Conservation (phyloP, 2,329 filamentous ascomycete species). For the Venturia oleaginea region DNA sequence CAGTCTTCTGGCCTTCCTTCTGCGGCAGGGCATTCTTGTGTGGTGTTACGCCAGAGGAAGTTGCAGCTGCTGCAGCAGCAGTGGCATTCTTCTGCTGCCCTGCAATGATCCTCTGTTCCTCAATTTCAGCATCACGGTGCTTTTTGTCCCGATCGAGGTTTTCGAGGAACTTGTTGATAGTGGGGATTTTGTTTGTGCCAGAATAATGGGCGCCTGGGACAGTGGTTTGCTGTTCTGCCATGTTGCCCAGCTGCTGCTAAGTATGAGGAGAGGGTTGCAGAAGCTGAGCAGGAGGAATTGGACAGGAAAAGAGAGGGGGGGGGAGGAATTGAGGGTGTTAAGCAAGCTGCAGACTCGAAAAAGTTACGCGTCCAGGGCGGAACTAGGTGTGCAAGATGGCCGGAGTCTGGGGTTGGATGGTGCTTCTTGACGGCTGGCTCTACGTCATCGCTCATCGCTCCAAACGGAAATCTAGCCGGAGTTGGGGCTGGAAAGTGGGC, state of each 20-base stretch:
- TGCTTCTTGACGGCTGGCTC: background rate
- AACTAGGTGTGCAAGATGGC: background rate
- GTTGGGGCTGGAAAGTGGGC: background rate
- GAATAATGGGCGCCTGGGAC: conserved; percentile 65
- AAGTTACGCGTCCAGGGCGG: conserved; percentile 4
- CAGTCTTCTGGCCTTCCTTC: conserved; percentile 45
- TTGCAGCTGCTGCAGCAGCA: conserved; percentile 24
- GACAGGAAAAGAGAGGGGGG: background rate
- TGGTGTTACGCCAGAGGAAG: conserved; percentile 22
- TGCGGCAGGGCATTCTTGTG: conserved; percentile 25
- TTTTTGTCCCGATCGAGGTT: conserved; percentile 72
- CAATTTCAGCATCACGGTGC: conserved; percentile 62
- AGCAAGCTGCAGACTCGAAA: background rate
- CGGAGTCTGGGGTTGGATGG: background rate
- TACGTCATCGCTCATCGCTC: background rate
- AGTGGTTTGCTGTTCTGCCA: conserved; percentile 39
- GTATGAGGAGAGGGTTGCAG: background rate
- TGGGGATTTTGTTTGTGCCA: conserved; percentile 74
- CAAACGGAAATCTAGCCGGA: background rate
- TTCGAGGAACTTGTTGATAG: conserved; percentile 74
- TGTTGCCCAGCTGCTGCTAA: conserved; percentile 19
- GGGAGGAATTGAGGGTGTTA: background rate
- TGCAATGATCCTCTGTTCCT: conserved; percentile 35
- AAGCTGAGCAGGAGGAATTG: conserved; percentile 2
- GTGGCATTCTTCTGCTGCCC: conserved; percentile 32